These are phyloP conservation scores for Bruguiera gymnorhiza DNA, from an alignment of 345 rosid genomes.

Conservation along the genomic window DNA sequence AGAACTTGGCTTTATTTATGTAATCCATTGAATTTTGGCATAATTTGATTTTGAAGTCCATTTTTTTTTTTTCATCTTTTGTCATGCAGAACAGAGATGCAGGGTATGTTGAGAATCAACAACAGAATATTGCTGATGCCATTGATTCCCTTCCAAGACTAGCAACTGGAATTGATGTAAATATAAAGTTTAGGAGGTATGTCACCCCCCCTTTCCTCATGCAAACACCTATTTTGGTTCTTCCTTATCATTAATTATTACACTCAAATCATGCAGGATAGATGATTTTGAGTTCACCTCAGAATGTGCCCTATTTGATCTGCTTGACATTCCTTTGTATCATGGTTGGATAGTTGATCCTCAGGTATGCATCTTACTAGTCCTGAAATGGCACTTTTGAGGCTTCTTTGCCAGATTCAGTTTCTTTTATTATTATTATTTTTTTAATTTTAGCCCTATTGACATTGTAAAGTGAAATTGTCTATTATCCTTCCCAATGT, in stretches of 20 bases:
- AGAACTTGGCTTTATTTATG: constrained; percentile 4
- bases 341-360: constrained; percentile 99
- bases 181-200: constrained; percentile 90
- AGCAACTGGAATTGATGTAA: constrained; percentile 96
- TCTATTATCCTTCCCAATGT: not conserved
- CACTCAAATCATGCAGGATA: constrained; percentile 54
- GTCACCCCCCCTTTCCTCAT: constrained; percentile 4
- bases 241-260: constrained; percentile 10
- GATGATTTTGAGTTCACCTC: constrained; percentile 96
- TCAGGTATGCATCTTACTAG: constrained; percentile 48
- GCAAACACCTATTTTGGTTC: not conserved
- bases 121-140: constrained; percentile 95
- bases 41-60: constrained; percentile 5
- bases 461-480: not conserved
- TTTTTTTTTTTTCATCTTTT: not conserved
- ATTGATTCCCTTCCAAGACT: constrained; percentile 88
- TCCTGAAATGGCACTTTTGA: not conserved
- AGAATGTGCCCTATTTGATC: constrained; percentile 95
- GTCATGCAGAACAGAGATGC: constrained; percentile 71
- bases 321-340: constrained; percentile 87
- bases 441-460: too few relatives aligned
- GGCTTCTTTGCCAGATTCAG: not conserved
- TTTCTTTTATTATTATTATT: not conserved
- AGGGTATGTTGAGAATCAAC: constrained; percentile 88
- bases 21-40: constrained; percentile 1